phyloP scores from a whole-genome alignment of 176 grass and related monocot genomes.

The Saccharum spontaneum region DNA sequence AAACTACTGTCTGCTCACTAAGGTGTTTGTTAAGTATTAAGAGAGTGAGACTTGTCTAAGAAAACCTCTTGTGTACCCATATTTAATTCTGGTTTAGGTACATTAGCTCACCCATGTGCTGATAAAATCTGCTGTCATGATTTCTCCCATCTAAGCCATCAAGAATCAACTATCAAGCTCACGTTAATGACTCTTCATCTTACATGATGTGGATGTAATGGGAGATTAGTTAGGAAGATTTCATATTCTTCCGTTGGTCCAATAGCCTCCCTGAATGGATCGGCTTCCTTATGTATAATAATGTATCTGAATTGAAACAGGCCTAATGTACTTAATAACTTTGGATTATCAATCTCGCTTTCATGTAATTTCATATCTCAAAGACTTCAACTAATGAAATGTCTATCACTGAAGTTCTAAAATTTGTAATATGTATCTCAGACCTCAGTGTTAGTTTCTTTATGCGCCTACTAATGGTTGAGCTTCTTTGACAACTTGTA shows the following conservation, averaged over 20 bases:
- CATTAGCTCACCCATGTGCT: conserved; percentile 12
- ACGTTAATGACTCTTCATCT: not conserved
- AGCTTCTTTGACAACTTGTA: conserved; percentile 20
- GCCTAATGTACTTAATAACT: conserved; percentile 4
- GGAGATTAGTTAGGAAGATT: conserved; percentile 33
- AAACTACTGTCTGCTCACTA: not conserved
- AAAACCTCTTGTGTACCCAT: not conserved
- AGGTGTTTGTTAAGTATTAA: conserved; percentile 17
- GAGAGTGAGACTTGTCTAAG: not conserved
- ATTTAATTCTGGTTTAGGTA: conserved; percentile 21
- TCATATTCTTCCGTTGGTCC: conserved; percentile 15
- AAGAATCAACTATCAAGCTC: not conserved
- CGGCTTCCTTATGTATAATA: not conserved
- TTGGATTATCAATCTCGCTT: conserved; percentile 1
- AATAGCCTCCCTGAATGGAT: conserved; percentile 10
- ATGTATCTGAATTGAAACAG: conserved; percentile 24
- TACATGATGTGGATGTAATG: conserved; percentile 20
- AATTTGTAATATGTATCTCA: not conserved
- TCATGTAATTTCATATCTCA: not conserved
- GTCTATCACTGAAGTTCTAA: not conserved
- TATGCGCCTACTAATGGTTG: not conserved
- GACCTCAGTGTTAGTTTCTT: conserved; percentile 12
- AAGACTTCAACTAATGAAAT: not conserved
- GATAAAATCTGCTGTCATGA: conserved; percentile 13
- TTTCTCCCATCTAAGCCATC: not conserved